These are phyloP conservation scores for Fistulinella prunicolor DNA, from an alignment of 768 basidiomycete genomes.

Conservation along the genomic window DNA sequence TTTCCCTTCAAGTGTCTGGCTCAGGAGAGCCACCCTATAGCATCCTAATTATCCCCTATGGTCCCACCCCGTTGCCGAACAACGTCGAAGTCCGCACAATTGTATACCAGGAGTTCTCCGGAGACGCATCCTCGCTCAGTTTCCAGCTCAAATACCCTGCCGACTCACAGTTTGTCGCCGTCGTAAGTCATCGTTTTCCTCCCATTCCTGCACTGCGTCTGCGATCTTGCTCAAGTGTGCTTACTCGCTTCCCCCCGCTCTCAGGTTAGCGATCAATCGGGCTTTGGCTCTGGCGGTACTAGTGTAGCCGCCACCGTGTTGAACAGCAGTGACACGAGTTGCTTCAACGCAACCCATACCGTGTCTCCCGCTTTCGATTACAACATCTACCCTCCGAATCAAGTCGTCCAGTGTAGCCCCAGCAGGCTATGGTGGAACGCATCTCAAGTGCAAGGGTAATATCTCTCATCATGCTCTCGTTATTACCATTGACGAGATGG, in stretches of 20 bases:
- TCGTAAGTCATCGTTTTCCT: conserved; percentile 47
- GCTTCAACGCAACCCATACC: conserved; percentile 50
- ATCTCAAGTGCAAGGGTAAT: conserved; percentile 52
- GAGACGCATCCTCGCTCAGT: conserved; percentile 35
- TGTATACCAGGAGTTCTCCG: conserved; percentile 51
- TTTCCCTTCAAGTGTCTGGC: conserved; percentile 58
- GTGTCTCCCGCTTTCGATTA: conserved; percentile 58
- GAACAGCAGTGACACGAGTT: conserved; percentile 49
- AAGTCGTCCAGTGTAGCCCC: conserved; percentile 60
- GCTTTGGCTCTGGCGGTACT: conserved; percentile 74
- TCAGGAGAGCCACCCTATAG: conserved; percentile 66
- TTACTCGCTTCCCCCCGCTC: not conserved
- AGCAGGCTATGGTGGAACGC: conserved; percentile 68
- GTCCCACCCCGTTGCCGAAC: conserved; percentile 57
- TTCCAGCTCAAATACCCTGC: conserved; percentile 65
- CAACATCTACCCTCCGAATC: conserved; percentile 57
- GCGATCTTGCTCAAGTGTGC: no score
- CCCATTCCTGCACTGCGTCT: not conserved
- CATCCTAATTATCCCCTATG: conserved; percentile 65
- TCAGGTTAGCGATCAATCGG: conserved; percentile 56
- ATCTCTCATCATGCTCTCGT: not conserved
- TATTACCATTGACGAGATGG: not conserved
- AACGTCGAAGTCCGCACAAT: conserved; percentile 64
- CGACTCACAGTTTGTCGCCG: conserved; percentile 71
- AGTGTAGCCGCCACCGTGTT: conserved; percentile 61